Percentiles rank a stretch among this genome's conserved stretches.
Conservation (phyloP, 164 flowering plant genomes). For the Vitis cinerea region DNA sequence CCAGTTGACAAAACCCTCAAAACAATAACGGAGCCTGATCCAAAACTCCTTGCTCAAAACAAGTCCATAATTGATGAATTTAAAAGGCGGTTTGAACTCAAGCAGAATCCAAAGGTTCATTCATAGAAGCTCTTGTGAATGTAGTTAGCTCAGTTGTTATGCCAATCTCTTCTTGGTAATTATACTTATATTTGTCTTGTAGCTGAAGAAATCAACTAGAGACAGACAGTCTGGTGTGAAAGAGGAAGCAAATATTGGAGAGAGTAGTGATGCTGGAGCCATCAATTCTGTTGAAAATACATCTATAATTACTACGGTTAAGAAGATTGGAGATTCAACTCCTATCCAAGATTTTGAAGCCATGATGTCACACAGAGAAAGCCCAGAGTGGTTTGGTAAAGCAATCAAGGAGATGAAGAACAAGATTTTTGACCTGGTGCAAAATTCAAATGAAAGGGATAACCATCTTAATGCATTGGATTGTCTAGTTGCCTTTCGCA, state of each 20-base stretch:
- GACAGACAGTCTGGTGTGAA: conserved; percentile 62
- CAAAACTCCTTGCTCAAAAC: conserved; percentile 54
- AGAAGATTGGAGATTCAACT: conserved; percentile 50
- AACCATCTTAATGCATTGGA: conserved; percentile 59
- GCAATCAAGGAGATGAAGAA: conserved; percentile 70
- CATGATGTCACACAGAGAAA: conserved; percentile 81
- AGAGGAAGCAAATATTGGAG: conserved; percentile 34
- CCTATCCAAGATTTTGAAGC: conserved; percentile 91
- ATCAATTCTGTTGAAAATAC: conserved; percentile 22
- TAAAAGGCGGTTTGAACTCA: conserved; percentile 56
- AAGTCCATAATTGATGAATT: conserved; percentile 53
- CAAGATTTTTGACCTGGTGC: conserved; percentile 53
- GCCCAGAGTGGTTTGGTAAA: conserved; percentile 63
- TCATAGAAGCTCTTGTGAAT: too few species aligned
- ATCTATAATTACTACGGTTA: conserved; percentile 18
- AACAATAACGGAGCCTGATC: conserved; percentile 77
- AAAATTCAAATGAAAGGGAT: conserved; percentile 54
- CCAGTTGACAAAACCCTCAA: conserved; percentile 76
- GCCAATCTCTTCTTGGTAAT: not conserved
- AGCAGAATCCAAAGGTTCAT: conserved; percentile 77
- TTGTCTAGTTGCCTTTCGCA: conserved; percentile 71
- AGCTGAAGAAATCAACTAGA: conserved; percentile 71
- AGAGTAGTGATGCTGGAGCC: conserved; percentile 20
- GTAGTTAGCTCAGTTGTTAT: not conserved
- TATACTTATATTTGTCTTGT: conserved; percentile 21